These are phyloP conservation scores for Suillus discolor DNA, from an alignment of 768 basidiomycete species.

Conservation along the genomic window DNA sequence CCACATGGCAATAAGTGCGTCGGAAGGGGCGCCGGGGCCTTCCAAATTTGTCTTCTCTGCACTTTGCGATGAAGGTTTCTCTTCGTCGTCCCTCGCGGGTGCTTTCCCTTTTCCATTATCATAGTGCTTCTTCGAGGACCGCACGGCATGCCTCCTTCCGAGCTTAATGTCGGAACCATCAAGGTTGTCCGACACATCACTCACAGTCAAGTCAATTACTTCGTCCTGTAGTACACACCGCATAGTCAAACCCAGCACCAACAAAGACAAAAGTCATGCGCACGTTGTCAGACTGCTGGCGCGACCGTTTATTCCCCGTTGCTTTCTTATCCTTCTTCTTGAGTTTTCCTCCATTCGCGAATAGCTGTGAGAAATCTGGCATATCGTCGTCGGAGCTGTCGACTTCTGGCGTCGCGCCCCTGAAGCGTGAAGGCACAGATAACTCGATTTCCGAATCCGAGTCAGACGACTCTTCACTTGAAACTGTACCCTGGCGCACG, in stretches of 20 bases:
- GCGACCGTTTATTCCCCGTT: background rate
- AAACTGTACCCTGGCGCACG: constrained; percentile 12
- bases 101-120: background rate
- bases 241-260: background rate
- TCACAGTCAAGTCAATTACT: constrained; percentile 32
- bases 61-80: constrained; percentile 20
- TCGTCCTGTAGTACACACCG: constrained; percentile 15
- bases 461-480: constrained; percentile 7
- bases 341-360: constrained; percentile 28
- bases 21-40: constrained; percentile 36
- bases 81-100: background rate
- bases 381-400: constrained; percentile 56
- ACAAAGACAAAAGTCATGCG: background rate
- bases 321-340: constrained; percentile 31
- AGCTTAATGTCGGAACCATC: constrained; percentile 31
- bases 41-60: constrained; percentile 31
- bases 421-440: constrained; percentile 10
- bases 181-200: constrained; percentile 27
- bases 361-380: constrained; percentile 48
- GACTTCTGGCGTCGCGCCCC: constrained; percentile 24
- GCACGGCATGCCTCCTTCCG: background rate
- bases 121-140: background rate
- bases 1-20: constrained; percentile 55
- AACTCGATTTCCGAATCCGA: constrained; percentile 13
- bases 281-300: background rate